Conservation (phyloP, 768 basidiomycete genomes). For the Lactarius pseudohatsudake region DNA sequence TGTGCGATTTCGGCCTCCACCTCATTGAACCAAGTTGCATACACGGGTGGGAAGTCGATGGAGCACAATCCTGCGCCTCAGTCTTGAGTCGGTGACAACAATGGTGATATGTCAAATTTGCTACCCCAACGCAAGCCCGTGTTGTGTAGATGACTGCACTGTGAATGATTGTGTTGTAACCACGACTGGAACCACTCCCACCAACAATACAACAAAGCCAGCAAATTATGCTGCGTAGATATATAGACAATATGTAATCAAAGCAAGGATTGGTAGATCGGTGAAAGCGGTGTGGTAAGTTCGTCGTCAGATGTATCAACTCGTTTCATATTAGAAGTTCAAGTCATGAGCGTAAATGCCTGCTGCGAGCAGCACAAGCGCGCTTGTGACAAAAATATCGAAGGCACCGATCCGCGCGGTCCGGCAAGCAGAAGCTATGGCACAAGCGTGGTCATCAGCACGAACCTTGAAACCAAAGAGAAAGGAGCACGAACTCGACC, state of each 20-base stretch:
- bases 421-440: background rate
- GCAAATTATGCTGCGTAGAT: background rate
- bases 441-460: background rate
- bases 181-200: background rate
- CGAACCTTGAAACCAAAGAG: background rate
- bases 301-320: background rate
- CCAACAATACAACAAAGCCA: background rate
- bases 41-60: too few species aligned
- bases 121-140: too few species aligned
- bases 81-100: too few species aligned
- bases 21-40: too few species aligned
- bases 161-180: background rate
- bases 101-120: too few species aligned
- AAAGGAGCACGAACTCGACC: background rate
- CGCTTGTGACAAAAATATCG: background rate
- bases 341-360: conserved; percentile 7
- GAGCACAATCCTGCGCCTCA: too few species aligned
- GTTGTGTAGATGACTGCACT: too few species aligned
- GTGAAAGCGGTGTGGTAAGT: background rate
- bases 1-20: too few species aligned
- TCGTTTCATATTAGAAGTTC: background rate
- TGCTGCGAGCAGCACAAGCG: conserved; percentile 7
- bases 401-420: background rate
- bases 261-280: background rate
- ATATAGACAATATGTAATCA: background rate